Base-by-base conservation (phyloP, 805 yeast genomes). In the Kluyveromyces aestuarii region DNA sequence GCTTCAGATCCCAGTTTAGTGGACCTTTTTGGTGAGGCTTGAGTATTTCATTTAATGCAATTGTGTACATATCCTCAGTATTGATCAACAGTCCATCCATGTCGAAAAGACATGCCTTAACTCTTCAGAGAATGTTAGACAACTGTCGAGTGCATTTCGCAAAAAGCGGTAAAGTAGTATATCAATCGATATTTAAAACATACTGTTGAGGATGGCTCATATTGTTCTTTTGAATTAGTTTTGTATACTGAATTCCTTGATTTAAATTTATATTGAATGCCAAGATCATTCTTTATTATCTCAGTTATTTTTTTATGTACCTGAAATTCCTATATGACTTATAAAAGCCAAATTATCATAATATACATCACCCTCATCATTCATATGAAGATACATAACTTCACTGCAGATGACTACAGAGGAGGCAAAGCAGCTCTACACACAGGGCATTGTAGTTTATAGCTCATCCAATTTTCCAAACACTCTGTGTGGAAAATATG, bases 1-100 rank as follows among this genome's bases (percentile, higher is more conserved):
- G 73, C 67, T 93, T 93, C 45, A 90, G 77, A 54, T 87, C 95
- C 97, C 98, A 91, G 0, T 93, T 83, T 54, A 85, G 74, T 2
- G 86, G 83, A 0, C 95, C 95, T 60, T 82, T 85, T 9, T 84
- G 87, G 60, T 79, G 84, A 48, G 73, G 70, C 13, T 79, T 77
- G 25, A 93, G 72, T 2, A 87, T 66, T 47, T 80, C 82, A 45
- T 84, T 77, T 33, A 87, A 72, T 2, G 87, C 85, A 49, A 80
- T 79, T 1, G 99, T 91, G 66, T 93, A 93, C 48, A 90, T 73
- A 55, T 87, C 95, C 67, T 93, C 99, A 4, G 97, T 86, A 69
- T 90, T 87, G 61, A 93, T 77, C 53, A 93, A 72, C 21, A 95
- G 77, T 1, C 99, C 99, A 64, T 93, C 99, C 98, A 93, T 87